These are phyloP conservation scores for Taphrina populina DNA, from an alignment of 1,139 yeast species.

Conservation along the genomic window DNA sequence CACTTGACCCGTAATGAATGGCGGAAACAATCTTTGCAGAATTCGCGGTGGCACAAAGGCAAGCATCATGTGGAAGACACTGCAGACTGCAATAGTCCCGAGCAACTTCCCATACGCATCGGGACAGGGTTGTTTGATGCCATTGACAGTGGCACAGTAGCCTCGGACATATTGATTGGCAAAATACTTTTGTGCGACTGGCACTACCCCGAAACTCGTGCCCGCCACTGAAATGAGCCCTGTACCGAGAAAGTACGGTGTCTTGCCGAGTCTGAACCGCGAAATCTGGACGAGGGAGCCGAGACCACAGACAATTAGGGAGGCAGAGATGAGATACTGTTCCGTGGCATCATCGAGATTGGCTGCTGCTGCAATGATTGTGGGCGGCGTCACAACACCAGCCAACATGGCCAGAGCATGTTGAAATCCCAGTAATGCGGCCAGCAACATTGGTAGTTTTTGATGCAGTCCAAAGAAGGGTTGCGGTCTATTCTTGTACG, in stretches of 20 bases:
- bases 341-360: constrained; percentile 23
- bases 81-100: constrained; percentile 76
- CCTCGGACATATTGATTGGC: constrained; percentile 80
- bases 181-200: constrained; percentile 70
- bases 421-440: constrained; percentile 76
- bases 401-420: constrained; percentile 89
- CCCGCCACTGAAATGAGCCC: constrained; percentile 88
- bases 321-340: constrained; percentile 63
- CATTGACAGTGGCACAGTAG: constrained; percentile 63
- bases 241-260: constrained; percentile 57
- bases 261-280: constrained; percentile 50
- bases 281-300: constrained; percentile 76
- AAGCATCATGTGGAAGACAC: constrained; percentile 65
- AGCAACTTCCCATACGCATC: constrained; percentile 84
- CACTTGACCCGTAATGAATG: constrained; percentile 89
- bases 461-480: constrained; percentile 80
- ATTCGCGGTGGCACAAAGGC: constrained; percentile 73
- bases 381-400: constrained; percentile 83
- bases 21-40: constrained; percentile 75
- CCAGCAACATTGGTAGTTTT: constrained; percentile 74
- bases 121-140: constrained; percentile 70
- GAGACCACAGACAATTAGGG: constrained; percentile 73
- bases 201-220: constrained; percentile 81
- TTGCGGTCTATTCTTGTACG: constrained; percentile 45
- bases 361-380: constrained; percentile 25